Evolutionary conservation across 768 basidiomycete species (phyloP), one percentile per base, ranked within the genome.

Genomic region (Mycena galericulata): DNA sequence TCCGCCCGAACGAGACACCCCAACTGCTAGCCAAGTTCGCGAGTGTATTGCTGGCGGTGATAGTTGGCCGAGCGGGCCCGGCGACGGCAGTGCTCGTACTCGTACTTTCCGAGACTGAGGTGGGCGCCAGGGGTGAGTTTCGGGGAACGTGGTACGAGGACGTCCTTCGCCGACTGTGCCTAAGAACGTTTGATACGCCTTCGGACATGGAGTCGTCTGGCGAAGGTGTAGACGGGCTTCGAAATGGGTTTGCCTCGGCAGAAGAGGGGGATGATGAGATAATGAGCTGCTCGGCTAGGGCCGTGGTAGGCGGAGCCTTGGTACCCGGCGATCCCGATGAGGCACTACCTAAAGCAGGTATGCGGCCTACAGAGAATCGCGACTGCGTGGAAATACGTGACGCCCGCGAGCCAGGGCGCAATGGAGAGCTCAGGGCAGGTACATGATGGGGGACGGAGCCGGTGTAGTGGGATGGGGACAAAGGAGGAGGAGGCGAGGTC

Each of bases 351-450:
- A 93, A 79, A 1, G 84, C 82, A 17, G 92, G 91, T 30, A 90
- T 82, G 38, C 91, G 88, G 32, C 84, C 86, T 0, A 85, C 81
- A 9, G 92, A 93, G 75, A 93, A 90, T 61, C 82, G 85, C 11
- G 93, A 94, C 1, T 91, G 86, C 7, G 87, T 85, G 3, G 92
- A 93, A 24, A 89, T 76, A 20, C 90, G 86, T 2, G 92, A 93
- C 7, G 91, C 88, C 45, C 92, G 86, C 7, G 93, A 94, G 8
- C 85, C 90, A 38, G 93, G 90, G 10, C 93, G 88, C 51, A 92
- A 77, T 0, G 92, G 91, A 0, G 91, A 89, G 14, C 86, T 80
- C 41, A 79, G 76, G 63, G 72, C 75, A 27, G 76, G 80, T 17
- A 75, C 69, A 65, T 83, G 81, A 51, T 78, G 82, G 27, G 85